Conservation (phyloP, 176 grass and related monocot genomes). For the Alopecurus myosuroides region DNA sequence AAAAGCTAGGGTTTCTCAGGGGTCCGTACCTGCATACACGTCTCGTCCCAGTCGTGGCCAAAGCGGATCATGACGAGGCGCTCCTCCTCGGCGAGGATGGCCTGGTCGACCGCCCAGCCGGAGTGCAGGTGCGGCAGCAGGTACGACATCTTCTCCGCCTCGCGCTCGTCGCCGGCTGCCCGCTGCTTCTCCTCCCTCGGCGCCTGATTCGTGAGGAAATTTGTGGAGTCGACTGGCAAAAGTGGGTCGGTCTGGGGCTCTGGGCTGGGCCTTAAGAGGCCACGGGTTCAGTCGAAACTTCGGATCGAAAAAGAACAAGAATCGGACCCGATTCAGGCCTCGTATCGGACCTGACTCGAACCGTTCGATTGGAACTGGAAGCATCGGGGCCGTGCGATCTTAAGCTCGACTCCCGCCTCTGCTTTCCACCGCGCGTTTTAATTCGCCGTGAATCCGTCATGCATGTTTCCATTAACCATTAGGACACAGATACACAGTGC, state of each 20-base stretch:
- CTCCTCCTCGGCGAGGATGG: slow-evolving; percentile 97
- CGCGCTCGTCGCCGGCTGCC: not conserved
- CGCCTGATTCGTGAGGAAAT: not conserved
- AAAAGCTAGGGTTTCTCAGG: not conserved
- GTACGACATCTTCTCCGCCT: slow-evolving; percentile 68
- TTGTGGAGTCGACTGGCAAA: not conserved
- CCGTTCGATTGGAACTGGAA: too few species aligned
- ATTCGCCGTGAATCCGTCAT: too few species aligned
- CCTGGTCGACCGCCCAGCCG: slow-evolving; percentile 98
- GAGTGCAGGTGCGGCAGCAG: slow-evolving; percentile 95
- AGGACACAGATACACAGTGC: too few species aligned
- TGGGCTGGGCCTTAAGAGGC: not conserved
- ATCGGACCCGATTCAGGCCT: too few species aligned
- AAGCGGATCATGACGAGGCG: slow-evolving; percentile 98
- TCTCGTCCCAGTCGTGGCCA: slow-evolving; percentile 99
- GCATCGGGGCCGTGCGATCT: too few species aligned
- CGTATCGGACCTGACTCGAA: too few species aligned
- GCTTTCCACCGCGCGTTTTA: too few species aligned
- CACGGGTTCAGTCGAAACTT: too few species aligned
- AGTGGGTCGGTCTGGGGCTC: not conserved
- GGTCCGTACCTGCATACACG: slow-evolving; percentile 74
- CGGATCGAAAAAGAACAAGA: too few species aligned
- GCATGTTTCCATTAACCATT: too few species aligned
- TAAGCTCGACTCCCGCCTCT: too few species aligned
- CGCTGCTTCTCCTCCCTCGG: not conserved